Percentiles rank a stretch among this genome's conserved stretches.
Conservation (phyloP, 768 basidiomycete species). For the Pisolithus sp. region DNA sequence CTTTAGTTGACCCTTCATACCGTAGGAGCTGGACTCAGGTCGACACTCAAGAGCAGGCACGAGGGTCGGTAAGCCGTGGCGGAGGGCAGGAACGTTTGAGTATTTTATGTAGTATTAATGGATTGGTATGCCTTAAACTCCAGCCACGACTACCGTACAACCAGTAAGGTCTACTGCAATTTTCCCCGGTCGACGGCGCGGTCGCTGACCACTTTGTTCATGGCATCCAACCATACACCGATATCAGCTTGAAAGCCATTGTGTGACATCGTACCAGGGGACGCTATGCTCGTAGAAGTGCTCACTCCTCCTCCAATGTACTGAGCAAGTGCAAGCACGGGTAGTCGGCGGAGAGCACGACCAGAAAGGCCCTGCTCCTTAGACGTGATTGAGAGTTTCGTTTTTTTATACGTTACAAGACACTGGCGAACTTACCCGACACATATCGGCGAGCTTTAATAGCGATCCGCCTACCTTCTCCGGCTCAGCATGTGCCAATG, state of each 20-base stretch:
- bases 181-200: slow-evolving; percentile 48
- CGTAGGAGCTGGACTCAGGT: slow-evolving; percentile 8
- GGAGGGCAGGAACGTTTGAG: neutral
- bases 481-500: slow-evolving; percentile 39
- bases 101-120: neutral
- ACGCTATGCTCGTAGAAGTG: slow-evolving; percentile 10
- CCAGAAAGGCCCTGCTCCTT: slow-evolving; percentile 85
- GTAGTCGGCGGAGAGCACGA: slow-evolving; percentile 84
- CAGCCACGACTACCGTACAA: neutral
- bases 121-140: neutral
- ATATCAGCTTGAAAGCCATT: slow-evolving; percentile 31
- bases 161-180: slow-evolving; percentile 23
- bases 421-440: slow-evolving; percentile 53
- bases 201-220: slow-evolving; percentile 68
- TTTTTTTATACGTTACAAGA: neutral
- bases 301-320: slow-evolving; percentile 55
- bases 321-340: slow-evolving; percentile 84
- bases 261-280: slow-evolving; percentile 3
- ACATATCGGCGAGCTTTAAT: slow-evolving; percentile 63
- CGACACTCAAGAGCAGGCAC: neutral
- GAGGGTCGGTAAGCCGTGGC: neutral
- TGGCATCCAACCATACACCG: slow-evolving; percentile 76
- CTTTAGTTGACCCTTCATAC: slow-evolving; percentile 20
- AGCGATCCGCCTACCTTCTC: slow-evolving; percentile 53
- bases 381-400: neutral